Base-by-base conservation (phyloP, 2,329 filamentous ascomycete genomes). In the Exophiala xenobiotica region DNA sequence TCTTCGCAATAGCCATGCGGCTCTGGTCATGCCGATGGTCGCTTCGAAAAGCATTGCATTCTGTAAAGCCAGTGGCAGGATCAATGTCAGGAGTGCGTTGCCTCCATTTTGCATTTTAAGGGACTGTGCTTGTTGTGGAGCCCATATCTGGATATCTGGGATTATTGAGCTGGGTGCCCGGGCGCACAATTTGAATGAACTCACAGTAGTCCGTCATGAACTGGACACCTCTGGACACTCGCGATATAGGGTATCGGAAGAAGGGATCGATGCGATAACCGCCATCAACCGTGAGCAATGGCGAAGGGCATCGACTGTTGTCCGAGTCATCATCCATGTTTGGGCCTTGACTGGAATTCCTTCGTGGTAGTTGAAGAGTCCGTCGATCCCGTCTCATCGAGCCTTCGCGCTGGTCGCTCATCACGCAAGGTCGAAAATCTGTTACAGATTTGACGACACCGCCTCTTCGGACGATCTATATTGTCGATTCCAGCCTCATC, bases 201-300 rank as follows among this genome's bases (percentile, higher is more conserved):
- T 47, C 42, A 54, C 52, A 54, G 24, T 54, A 54, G 23, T 54
- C 52, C 9, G 43, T 37, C 52, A 54, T 54, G 38, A 46, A 47
- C 19, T 31, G 35, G 14, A 54, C 52, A 8, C 52, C 52, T 9
- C 19, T 45, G 23, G 52, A 51, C 7, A 20, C 33, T 18, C 37
- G 29, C 14, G 35, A 19, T 4, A 54, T 38, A 6, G 52, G 52
- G 22, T 47, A 54, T 24, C 16, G 37, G 9, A 23, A 18, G 31
- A 54, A 54, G n/a, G 52, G 52, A 40, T 54, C 47, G 18, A 54
- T 27, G 11, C 52, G 42, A 33, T 54, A 54, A 4, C 52, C 52
- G 12, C 37, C 26, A 7, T 47, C 37, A 26, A 54, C 23, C 11
- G 52, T 26, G 20, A 54, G 42, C 24, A 54, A 31, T 6, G 52